phyloP scores from a whole-genome alignment of 306 rosid genomes.

The Bauhinia variegata region DNA sequence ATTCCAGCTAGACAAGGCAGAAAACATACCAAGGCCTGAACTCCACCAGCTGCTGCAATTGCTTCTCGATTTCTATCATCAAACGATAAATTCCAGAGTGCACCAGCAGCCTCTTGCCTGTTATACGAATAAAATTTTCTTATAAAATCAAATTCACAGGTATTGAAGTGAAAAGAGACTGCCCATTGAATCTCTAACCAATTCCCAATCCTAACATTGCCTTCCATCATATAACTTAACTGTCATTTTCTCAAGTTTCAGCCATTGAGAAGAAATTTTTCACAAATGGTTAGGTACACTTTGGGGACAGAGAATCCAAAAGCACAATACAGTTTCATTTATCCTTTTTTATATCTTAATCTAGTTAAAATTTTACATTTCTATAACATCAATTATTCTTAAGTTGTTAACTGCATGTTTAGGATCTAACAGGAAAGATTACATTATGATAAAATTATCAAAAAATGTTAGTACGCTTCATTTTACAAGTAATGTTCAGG shows the following conservation, averaged over 20 bases:
- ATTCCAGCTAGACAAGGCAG: conserved; percentile 13
- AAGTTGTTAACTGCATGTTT: neutral
- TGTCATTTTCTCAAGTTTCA: neutral
- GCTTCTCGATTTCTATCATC: conserved; percentile 99
- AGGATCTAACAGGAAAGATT: conserved; percentile 3
- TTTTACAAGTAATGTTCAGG: neutral
- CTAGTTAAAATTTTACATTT: neutral
- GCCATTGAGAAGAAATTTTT: neutral
- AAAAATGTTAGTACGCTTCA: neutral
- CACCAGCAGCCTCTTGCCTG: conserved; percentile 99
- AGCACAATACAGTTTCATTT: neutral
- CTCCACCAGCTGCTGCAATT: conserved; percentile 96
- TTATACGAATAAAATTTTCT: conserved; percentile 13
- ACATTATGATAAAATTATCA: neutral
- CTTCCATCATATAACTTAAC: neutral
- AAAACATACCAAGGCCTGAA: conserved; percentile 89
- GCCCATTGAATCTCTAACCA: neutral
- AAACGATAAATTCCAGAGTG: conserved; percentile 97
- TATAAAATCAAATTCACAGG: conserved; percentile 7
- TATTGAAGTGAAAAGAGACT: neutral
- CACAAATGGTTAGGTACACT: neutral
- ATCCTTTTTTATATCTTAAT: neutral
- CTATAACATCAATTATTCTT: neutral
- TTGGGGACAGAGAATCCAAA: neutral
- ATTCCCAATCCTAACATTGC: neutral